These are phyloP conservation scores for Silene conica DNA, from an alignment of 148 eudicot species.

Conservation along the genomic window DNA sequence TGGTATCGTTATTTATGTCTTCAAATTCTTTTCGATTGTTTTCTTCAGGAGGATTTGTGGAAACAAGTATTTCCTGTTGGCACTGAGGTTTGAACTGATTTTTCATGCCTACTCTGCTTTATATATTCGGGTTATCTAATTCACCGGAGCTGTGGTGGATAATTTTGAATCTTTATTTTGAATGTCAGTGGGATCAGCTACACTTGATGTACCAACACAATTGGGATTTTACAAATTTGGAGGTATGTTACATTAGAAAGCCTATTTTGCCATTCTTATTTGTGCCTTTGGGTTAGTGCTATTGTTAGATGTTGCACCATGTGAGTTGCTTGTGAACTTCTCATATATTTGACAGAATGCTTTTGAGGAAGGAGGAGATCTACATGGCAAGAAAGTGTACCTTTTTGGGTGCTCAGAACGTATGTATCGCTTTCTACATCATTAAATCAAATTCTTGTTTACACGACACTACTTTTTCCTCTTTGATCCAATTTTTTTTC, in stretches of 20 bases:
- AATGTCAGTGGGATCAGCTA: slow-evolving; percentile 85
- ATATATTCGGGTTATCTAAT: not conserved
- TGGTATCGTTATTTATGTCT: not conserved
- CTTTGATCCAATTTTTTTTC: not conserved
- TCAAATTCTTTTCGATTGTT: not conserved
- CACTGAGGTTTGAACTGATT: slow-evolving; percentile 68
- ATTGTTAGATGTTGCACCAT: not conserved
- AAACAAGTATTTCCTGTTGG: slow-evolving; percentile 96
- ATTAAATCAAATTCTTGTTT: not conserved
- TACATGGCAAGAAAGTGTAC: slow-evolving; percentile 68
- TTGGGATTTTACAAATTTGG: slow-evolving; percentile 84
- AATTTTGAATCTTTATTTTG: slow-evolving; percentile 9
- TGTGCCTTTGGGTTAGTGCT: not conserved
- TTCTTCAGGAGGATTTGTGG: slow-evolving; percentile 91
- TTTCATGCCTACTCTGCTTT: not conserved
- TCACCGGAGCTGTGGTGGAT: not conserved
- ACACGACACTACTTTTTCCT: not conserved
- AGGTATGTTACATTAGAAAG: slow-evolving; percentile 45
- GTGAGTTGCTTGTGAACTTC: slow-evolving; percentile 6
- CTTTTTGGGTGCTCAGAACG: slow-evolving; percentile 95
- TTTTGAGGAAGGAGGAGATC: slow-evolving; percentile 88
- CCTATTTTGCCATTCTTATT: not conserved
- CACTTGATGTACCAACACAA: slow-evolving; percentile 79
- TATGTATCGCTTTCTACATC: slow-evolving; percentile 33
- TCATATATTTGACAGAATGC: slow-evolving; percentile 58